Conservation (phyloP, 2,329 filamentous ascomycete genomes). For the Lecanicillium sp. region DNA sequence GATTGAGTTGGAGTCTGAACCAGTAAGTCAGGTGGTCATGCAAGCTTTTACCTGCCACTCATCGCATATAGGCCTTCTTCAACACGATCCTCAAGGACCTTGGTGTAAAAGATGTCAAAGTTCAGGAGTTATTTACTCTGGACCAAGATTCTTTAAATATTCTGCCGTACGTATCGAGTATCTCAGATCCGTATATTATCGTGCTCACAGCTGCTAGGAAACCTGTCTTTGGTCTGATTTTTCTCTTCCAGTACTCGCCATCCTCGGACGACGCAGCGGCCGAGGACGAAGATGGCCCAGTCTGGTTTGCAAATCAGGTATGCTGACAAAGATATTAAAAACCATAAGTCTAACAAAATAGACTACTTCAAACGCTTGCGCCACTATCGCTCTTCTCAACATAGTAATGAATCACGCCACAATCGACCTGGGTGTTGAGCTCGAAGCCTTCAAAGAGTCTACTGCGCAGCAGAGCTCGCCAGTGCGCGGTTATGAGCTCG, state of each 20-base stretch:
- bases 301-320: slow-evolving; percentile 96
- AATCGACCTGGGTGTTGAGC: slow-evolving; percentile 61
- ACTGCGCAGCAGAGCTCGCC: slow-evolving; percentile 64
- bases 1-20: slow-evolving; percentile 85
- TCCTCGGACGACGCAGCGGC: slow-evolving; percentile 46
- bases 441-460: slow-evolving; percentile 66
- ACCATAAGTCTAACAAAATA: too few species aligned
- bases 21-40: slow-evolving; percentile 47
- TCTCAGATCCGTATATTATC: background rate
- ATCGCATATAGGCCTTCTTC: slow-evolving; percentile 71
- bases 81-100: slow-evolving; percentile 76
- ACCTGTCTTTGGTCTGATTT: slow-evolving; percentile 79
- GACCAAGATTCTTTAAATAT: slow-evolving; percentile 59
- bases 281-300: slow-evolving; percentile 47
- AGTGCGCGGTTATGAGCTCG: slow-evolving; percentile 69
- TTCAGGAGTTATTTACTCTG: slow-evolving; percentile 70
- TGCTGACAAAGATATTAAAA: background rate
- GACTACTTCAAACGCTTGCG: slow-evolving; percentile 80
- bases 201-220: slow-evolving; percentile 41
- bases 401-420: slow-evolving; percentile 78
- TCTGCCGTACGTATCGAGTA: slow-evolving; percentile 48
- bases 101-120: slow-evolving; percentile 65
- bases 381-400: slow-evolving; percentile 86
- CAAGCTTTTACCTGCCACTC: background rate
- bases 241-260: slow-evolving; percentile 69